phyloP scores from a whole-genome alignment of 352 stramenopile genomes.

The Pilasporangium apinafurcum region DNA sequence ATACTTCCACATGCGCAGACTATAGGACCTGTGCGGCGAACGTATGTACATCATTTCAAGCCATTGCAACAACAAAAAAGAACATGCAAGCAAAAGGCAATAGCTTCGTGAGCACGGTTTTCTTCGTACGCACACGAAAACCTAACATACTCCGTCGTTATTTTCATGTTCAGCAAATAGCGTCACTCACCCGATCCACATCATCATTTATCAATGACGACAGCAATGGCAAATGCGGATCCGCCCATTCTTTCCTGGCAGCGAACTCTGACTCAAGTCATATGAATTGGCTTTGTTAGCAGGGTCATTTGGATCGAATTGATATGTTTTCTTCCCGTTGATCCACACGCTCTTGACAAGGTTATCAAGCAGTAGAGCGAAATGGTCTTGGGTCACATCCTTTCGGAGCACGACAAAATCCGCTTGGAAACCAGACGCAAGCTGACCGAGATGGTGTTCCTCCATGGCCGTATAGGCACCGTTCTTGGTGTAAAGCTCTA shows the following conservation, averaged over 20 bases:
- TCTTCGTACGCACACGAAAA: too few relatives aligned
- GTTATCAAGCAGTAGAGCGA: conserved; percentile 28
- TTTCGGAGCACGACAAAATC: conserved; percentile 73
- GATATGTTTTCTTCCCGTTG: conserved; percentile 43
- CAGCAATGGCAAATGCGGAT: conserved; percentile 63
- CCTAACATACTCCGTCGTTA: too few relatives aligned
- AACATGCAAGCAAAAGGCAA: too few relatives aligned
- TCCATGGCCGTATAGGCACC: conserved; percentile 59
- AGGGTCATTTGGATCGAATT: conserved; percentile 18
- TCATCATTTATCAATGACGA: not conserved
- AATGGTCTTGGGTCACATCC: conserved; percentile 39
- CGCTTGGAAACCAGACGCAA: conserved; percentile 40
- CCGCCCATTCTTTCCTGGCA: conserved; percentile 70
- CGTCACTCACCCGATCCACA: too few relatives aligned
- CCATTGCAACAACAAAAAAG: too few relatives aligned
- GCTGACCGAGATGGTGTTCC: conserved; percentile 41
- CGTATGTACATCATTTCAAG: too few relatives aligned
- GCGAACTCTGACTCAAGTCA: conserved; percentile 51
- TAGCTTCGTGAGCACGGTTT: too few relatives aligned
- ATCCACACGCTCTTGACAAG: conserved; percentile 67
- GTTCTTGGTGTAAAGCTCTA: conserved; percentile 80
- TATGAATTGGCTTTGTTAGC: not conserved
- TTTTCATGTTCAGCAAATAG: too few relatives aligned
- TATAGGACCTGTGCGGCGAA: too few relatives aligned
- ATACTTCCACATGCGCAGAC: too few relatives aligned